Percentiles rank a stretch among this genome's conserved stretches.
These are phyloP conservation scores for Sonneratia alba DNA, from an alignment of 345 rosid genomes.

Conservation along the genomic window DNA sequence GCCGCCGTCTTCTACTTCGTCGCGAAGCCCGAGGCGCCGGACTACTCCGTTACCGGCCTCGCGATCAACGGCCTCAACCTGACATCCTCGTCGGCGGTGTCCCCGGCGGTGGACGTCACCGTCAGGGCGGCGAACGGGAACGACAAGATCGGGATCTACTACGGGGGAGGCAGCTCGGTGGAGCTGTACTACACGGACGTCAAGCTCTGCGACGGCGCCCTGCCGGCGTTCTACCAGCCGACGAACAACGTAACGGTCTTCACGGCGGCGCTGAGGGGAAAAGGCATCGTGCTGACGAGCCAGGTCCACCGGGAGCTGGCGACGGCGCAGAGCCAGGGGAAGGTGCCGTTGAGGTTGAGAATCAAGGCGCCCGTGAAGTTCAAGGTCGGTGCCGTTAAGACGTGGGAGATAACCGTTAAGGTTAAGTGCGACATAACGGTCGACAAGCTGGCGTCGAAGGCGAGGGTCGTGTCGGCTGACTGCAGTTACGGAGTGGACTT, in stretches of 20 bases:
- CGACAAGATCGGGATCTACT: constrained; percentile 57
- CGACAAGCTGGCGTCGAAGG: constrained; percentile 47
- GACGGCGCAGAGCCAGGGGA: constrained; percentile 18
- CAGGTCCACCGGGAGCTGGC: constrained; percentile 20
- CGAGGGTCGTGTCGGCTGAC: constrained; percentile 36
- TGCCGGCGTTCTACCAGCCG: constrained; percentile 66
- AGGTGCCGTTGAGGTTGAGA: constrained; percentile 46
- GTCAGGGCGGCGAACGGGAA: constrained; percentile 57
- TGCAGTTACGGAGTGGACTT: constrained; percentile 57
- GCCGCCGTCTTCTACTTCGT: constrained; percentile 49
- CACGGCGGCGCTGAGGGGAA: constrained; percentile 32
- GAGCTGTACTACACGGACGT: constrained; percentile 31
- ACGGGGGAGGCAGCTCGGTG: constrained; percentile 41
- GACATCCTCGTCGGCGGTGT: constrained; percentile 32
- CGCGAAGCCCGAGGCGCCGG: constrained; percentile 56
- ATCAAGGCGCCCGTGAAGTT: constrained; percentile 60
- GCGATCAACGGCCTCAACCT: constrained; percentile 52
- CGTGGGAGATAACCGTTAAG: constrained; percentile 59
- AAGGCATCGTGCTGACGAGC: constrained; percentile 33
- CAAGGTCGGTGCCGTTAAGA: constrained; percentile 55
- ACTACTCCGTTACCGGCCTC: constrained; percentile 42
- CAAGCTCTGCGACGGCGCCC: constrained; percentile 32
- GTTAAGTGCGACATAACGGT: constrained; percentile 64
- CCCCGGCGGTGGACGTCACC: constrained; percentile 57
- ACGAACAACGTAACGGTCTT: constrained; percentile 56